These are phyloP conservation scores for Camellia granthamiana DNA, from an alignment of 148 eudicot genomes.

Conservation along the genomic window DNA sequence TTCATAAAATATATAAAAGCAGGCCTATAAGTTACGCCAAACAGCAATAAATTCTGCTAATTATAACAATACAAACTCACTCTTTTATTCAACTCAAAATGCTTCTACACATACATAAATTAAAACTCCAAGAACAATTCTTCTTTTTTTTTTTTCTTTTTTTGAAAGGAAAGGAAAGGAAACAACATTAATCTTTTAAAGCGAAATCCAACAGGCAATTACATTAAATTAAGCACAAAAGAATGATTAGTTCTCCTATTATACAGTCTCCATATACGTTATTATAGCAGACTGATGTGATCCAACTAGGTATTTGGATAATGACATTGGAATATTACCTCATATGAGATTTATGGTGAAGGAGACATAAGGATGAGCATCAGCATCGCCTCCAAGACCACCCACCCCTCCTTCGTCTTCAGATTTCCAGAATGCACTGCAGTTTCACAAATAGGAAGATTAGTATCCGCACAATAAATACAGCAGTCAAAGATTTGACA, in stretches of 20 bases:
- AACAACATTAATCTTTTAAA: no score
- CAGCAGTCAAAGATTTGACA: conserved; percentile 7
- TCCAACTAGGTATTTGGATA: conserved; percentile 1
- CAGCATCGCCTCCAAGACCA: conserved; percentile 76
- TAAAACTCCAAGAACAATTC: not conserved
- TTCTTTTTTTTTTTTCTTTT: no score
- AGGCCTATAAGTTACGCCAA: no score
- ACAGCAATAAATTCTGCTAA: not conserved
- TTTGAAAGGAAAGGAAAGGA: no score
- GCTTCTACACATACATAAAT: not conserved
- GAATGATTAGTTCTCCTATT: not conserved
- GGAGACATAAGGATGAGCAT: conserved; percentile 80
- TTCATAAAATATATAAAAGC: no score
- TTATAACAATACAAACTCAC: not conserved
- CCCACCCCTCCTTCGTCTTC: conserved; percentile 78
- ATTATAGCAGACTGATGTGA: conserved; percentile 10
- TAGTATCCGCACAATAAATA: conserved; percentile 14
- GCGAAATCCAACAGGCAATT: no score
- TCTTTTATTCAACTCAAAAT: not conserved
- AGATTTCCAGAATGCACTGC: conserved; percentile 78
- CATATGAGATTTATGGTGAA: conserved; percentile 74
- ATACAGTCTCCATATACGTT: conserved; percentile 1
- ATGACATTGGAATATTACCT: not conserved
- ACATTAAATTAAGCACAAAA: not conserved
- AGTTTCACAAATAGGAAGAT: conserved; percentile 14